These are phyloP conservation scores for Omphalea diandra DNA, from an alignment of 441 rosid species.

Conservation along the genomic window DNA sequence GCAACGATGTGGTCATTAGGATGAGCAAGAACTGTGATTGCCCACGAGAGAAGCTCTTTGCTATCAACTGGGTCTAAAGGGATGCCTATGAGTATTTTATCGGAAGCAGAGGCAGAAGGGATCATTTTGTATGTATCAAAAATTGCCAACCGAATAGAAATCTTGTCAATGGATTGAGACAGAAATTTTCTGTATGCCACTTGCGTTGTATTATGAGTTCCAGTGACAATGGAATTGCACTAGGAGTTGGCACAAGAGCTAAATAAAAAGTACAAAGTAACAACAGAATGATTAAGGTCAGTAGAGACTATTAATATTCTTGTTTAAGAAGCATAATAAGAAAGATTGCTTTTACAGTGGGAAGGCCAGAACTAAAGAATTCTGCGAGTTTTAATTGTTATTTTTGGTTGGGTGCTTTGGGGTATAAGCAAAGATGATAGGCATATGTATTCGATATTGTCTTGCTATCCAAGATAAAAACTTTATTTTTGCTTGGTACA, in stretches of 20 bases:
- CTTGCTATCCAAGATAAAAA: slow-evolving; percentile 48
- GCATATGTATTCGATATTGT: slow-evolving; percentile 33
- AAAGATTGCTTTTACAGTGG: slow-evolving; percentile 21
- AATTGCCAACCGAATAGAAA: slow-evolving; percentile 10
- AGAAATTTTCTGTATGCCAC: neutral
- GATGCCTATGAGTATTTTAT: slow-evolving; percentile 66
- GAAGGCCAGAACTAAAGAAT: slow-evolving; percentile 17
- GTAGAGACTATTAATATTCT: slow-evolving; percentile 49
- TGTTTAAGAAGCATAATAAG: slow-evolving; percentile 53
- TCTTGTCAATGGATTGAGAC: neutral
- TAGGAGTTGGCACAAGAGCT: neutral
- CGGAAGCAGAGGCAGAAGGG: slow-evolving; percentile 32
- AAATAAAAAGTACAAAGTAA: slow-evolving; percentile 21
- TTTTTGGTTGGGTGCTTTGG: slow-evolving; percentile 71
- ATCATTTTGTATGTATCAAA: slow-evolving; percentile 31
- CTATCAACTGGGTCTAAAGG: slow-evolving; percentile 56
- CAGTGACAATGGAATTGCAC: neutral
- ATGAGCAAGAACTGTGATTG: slow-evolving; percentile 62
- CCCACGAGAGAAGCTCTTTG: slow-evolving; percentile 77
- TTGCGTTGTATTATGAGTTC: no score
- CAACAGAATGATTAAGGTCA: slow-evolving; percentile 49
- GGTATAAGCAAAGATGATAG: slow-evolving; percentile 77
- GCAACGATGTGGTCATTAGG: slow-evolving; percentile 71
- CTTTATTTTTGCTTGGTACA: slow-evolving; percentile 39
- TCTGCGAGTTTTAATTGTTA: slow-evolving; percentile 31